Evolutionary conservation across 1,284 basidiomycete species (phyloP), one percentile per base, ranked within the genome.

Genomic region (Papiliotrema laurentii): DNA sequence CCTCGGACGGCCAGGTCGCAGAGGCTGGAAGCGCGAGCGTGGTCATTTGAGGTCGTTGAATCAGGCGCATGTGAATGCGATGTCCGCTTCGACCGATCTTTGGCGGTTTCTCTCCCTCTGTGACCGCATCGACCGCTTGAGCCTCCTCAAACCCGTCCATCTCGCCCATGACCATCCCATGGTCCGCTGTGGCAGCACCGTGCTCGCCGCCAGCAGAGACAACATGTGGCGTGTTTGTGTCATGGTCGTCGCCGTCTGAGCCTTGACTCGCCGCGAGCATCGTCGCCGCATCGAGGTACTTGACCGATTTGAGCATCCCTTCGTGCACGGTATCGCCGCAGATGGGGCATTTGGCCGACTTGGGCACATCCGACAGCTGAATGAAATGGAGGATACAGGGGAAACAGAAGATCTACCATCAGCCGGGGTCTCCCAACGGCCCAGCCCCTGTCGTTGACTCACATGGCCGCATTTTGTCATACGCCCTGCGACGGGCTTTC

Each of bases 401-500:
- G 68, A 85, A 91, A 72, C 90, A 92, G 71, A 84, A 93, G 40
- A 89, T 83, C 87, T 89, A 19, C 18, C n/a, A 33, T 53, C 25
- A 56, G 43, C 19, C 25, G 21, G 7, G 21, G 18, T n/a, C 11
- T 33, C 18, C 47, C 19, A 30, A 56, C 53, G 61, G 57, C 50
- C 45, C 36, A 34, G 4, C 28, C 16, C 13, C 18, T 39, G 16
- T 27, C 24, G 44, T 33, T 47, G 26, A 83, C 88, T 74, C 64
- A 94, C 91, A 80, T 97, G 93, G 51, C 92, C 93, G 61, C 92
- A 97, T 77, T 89, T 91, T 41, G 92, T 97, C 89, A 97, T 97
- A 41, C 96, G 80, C 16, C 94, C 89, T 18, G 91, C 90, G 36
- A 85, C 84, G 5, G 93, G 94, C 43, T 88, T 69, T 38, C 69